Conservation (phyloP, 768 basidiomycete species). For the Pilatotrama ljubarskyi region DNA sequence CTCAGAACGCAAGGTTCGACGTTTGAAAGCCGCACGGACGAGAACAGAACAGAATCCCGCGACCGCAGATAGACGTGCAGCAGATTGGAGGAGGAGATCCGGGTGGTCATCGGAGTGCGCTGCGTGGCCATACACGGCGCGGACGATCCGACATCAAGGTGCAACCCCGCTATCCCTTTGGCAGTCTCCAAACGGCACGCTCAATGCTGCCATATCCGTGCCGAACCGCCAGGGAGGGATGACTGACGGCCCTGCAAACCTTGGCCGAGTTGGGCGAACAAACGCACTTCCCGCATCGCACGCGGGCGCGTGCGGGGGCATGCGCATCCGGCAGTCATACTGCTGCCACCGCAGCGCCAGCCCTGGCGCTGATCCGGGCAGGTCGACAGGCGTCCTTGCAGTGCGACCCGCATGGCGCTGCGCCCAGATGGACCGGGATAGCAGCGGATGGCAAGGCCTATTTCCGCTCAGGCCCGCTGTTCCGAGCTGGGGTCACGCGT, state of each 20-base stretch:
- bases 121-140: slow-evolving; percentile 13
- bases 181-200: slow-evolving; percentile 21
- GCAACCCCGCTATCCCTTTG: not conserved
- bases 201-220: slow-evolving; percentile 24
- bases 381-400: not conserved
- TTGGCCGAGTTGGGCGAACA: slow-evolving; percentile 7
- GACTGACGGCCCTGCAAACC: not conserved
- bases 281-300: not conserved
- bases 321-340: not conserved
- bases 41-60: not conserved
- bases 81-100: slow-evolving; percentile 1
- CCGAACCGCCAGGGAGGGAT: not conserved
- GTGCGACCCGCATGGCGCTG: slow-evolving; percentile 10
- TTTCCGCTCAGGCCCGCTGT: slow-evolving; percentile 18
- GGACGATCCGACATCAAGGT: slow-evolving; percentile 11
- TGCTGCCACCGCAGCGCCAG: not conserved
- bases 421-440: slow-evolving; percentile 15
- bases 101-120: not conserved
- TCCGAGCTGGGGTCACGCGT: slow-evolving; percentile 17
- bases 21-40: not conserved
- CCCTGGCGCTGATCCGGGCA: slow-evolving; percentile 4
- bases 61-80: slow-evolving; percentile 15
- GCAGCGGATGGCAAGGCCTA: not conserved
- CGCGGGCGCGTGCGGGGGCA: not conserved
- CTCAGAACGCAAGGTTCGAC: not conserved